phyloP scores from a whole-genome alignment of 306 rosid species.

The Spatholobus suberectus region DNA sequence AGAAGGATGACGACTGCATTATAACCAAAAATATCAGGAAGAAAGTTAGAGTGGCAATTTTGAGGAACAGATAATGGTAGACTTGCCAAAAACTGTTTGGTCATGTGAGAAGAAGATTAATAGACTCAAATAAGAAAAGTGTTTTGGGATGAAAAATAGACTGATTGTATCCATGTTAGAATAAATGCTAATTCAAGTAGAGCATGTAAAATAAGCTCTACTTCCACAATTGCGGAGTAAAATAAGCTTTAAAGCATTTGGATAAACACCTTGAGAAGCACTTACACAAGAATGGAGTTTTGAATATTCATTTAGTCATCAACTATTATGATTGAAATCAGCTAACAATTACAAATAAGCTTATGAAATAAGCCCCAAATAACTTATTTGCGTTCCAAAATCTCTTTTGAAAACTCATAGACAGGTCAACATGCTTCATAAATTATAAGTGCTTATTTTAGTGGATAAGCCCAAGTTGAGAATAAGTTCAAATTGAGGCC shows the following conservation, averaged over 20 bases:
- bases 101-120: neutral
- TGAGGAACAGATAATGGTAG: neutral
- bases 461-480: neutral
- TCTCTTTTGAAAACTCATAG: neutral
- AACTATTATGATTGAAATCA: neutral
- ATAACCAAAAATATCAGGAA: neutral
- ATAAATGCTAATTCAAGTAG: neutral
- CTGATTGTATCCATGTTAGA: neutral
- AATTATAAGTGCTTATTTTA: neutral
- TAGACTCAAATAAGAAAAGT: neutral
- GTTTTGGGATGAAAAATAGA: neutral
- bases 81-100: neutral
- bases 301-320: neutral
- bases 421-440: neutral
- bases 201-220: neutral
- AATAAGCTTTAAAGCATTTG: neutral
- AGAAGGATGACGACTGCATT: conserved; percentile 65
- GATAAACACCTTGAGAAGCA: neutral
- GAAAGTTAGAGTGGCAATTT: neutral
- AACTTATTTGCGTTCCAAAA: neutral
- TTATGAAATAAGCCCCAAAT: neutral
- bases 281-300: neutral
- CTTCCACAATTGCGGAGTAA: neutral
- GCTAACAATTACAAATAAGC: too few species aligned
- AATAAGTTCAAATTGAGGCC: neutral